Evolutionary conservation across 805 yeast species (phyloP).

Genomic region (Ogataea methanolica): DNA sequence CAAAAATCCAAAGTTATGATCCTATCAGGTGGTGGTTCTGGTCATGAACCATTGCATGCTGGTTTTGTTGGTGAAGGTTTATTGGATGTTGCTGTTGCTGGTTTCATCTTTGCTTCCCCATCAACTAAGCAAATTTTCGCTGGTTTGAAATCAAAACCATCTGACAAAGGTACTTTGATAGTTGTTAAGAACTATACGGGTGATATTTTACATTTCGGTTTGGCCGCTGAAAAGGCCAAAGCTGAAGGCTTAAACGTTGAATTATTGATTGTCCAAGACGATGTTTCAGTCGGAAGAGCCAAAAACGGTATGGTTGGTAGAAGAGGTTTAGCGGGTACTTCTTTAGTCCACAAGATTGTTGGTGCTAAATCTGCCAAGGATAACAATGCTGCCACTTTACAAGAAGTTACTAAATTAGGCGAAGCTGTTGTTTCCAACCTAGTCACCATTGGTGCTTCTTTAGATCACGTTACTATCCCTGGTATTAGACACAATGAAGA

Average conservation of each 20-base stretch:
- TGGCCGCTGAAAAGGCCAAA: constrained; percentile 85
- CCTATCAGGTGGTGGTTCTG: constrained; percentile 91
- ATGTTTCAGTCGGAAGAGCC: constrained; percentile 87
- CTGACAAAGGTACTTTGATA: constrained; percentile 63
- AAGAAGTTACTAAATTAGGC: constrained; percentile 56
- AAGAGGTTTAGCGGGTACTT: constrained; percentile 91
- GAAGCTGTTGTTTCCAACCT: constrained; percentile 54
- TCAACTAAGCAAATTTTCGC: constrained; percentile 74
- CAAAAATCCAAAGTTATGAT: constrained; percentile 55
- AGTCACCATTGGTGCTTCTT: constrained; percentile 85
- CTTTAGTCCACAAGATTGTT: constrained; percentile 75
- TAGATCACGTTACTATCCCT: constrained; percentile 88
- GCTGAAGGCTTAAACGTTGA: constrained; percentile 70
- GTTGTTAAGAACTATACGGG: constrained; percentile 94
- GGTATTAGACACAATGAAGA: constrained; percentile 57
- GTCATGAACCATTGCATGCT: constrained; percentile 93
- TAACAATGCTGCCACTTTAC: constrained; percentile 36
- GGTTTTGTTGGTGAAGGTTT: constrained; percentile 86
- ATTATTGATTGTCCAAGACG: constrained; percentile 80
- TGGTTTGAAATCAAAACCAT: constrained; percentile 55
- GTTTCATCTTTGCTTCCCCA: constrained; percentile 92
- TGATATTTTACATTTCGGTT: constrained; percentile 86
- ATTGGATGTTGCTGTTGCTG: constrained; percentile 84
- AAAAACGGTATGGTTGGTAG: constrained; percentile 92
- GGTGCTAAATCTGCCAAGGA: constrained; percentile 53